Percentiles rank a stretch among this genome's conserved stretches.
Evolutionary conservation across 2,329 filamentous ascomycete genomes (phyloP).

Genomic region (Sporothrix variecibatus): DNA sequence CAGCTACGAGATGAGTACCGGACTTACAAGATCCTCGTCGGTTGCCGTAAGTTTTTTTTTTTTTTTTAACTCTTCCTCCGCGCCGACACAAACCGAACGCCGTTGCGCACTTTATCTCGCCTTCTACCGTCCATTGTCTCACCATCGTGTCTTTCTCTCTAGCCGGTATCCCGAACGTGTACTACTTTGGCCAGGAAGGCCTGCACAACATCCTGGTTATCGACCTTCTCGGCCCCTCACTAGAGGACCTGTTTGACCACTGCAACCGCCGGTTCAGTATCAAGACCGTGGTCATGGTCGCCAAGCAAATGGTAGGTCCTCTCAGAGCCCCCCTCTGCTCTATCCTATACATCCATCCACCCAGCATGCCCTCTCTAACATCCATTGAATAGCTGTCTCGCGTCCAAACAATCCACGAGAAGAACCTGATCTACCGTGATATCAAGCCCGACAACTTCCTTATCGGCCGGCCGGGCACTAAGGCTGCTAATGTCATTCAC

Average conservation of each 20-base stretch:
- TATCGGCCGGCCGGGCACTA: constrained; percentile 87
- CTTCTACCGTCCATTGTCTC: background rate
- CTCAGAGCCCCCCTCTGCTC: background rate
- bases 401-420: constrained; percentile 93
- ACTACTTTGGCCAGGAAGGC: constrained; percentile 98
- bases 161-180: constrained; percentile 99
- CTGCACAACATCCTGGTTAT: constrained; percentile 99
- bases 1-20: constrained; percentile 97
- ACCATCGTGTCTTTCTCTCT: constrained; percentile 31
- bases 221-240: constrained; percentile 88
- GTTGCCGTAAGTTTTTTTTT: constrained; percentile 79
- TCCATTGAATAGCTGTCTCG: constrained; percentile 73
- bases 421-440: constrained; percentile 98
- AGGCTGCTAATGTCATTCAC: constrained; percentile 96
- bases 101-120: background rate
- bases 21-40: constrained; percentile 98
- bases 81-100: background rate
- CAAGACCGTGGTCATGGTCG: constrained; percentile 99
- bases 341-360: background rate
- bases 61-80: background rate
- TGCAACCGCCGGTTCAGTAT: constrained; percentile 93
- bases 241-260: constrained; percentile 97
- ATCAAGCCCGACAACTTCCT: constrained; percentile 99
- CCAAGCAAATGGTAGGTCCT: constrained; percentile 84
- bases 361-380: constrained; percentile 10